Percentiles rank a stretch among this genome's conserved stretches.
Conservation (phyloP, 768 basidiomycete genomes). For the Agaricus blazei region DNA sequence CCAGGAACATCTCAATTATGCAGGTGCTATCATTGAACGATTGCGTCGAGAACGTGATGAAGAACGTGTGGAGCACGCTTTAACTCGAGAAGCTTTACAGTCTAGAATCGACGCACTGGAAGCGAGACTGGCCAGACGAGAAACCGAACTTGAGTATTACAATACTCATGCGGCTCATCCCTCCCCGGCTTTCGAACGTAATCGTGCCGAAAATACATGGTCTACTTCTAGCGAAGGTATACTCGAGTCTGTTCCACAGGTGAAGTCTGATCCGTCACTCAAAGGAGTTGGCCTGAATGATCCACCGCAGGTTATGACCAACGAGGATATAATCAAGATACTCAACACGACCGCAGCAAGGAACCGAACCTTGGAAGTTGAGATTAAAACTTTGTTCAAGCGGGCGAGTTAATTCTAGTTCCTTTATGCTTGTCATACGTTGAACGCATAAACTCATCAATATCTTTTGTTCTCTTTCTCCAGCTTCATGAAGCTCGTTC, state of each 20-base stretch:
- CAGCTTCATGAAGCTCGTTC: conserved; percentile 19
- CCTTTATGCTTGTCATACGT: background rate
- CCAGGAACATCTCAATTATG: conserved; percentile 33
- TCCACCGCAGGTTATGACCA: conserved; percentile 15
- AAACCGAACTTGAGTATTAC: conserved; percentile 45
- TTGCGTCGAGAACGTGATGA: conserved; percentile 38
- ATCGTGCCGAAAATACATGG: background rate
- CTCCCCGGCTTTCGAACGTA: conserved; percentile 6
- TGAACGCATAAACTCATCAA: conserved; percentile 4
- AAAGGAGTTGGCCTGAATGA: background rate
- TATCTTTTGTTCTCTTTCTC: conserved; percentile 9
- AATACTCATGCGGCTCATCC: conserved; percentile 12
- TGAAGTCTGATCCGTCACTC: background rate
- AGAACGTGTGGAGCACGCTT: conserved; percentile 38
- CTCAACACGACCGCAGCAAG: conserved; percentile 31
- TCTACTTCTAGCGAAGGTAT: background rate
- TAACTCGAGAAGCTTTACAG: conserved; percentile 34
- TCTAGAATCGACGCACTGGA: conserved; percentile 38
- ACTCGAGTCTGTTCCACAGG: background rate
- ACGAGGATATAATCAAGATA: conserved; percentile 36
- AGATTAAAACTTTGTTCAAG: conserved; percentile 33
- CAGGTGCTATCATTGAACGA: conserved; percentile 36
- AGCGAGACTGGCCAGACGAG: conserved; percentile 52
- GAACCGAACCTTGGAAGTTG: conserved; percentile 39
- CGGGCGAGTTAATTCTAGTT: conserved; percentile 22